Evolutionary conservation across 805 yeast genomes (phyloP), one percentile per base, ranked within the genome.

Genomic region (Jamesozyma gamospora): DNA sequence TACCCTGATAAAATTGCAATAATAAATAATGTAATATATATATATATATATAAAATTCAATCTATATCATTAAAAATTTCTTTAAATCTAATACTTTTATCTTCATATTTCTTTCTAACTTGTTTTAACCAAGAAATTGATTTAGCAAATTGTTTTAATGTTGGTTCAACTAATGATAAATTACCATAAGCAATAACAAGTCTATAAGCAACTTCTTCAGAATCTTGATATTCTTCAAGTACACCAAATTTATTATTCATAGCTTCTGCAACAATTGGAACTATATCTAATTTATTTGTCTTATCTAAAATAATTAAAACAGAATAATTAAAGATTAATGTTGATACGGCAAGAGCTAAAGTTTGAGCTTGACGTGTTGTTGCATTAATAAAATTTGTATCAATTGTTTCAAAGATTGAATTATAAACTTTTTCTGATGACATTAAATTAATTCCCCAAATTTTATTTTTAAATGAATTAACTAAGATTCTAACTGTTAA

Each of bases 121-220:
- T 42, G 43, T 16, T 44, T 47, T 9, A 60, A 39, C 65, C 65
- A 61, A 4, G 48, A 28, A 3, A 61, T 47, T 1, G 62, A 56
- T n/a, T 39, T 43, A 2, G 63, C 59, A 39, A 52, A 55, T 24
- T 57, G 58, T 29, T 41, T 55, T 25, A 57, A 44, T 1, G 58
- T 41, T 1, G 56, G 51, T 29, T 64, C 65, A 1, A 61, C 47
- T 4, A 58, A 55, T 15, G 70, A 50, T 28, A 77, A 46, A 35
- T 84, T 82, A 3, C 92, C 94, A 41, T 67, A 69, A 0, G 82
- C 77, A 19, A 83, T 66, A 10, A 71, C 46, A 17, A 77, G 47
- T 52, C 95, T 69, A 56, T 83, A 84, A 0, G 77, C 74, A 2
- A 87, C 74, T 57, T 84, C 95, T 30, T 75, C 70, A 29, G 72